Evolutionary conservation across 305 asterid species (phyloP).

Genomic region (Rubia balearica): DNA sequence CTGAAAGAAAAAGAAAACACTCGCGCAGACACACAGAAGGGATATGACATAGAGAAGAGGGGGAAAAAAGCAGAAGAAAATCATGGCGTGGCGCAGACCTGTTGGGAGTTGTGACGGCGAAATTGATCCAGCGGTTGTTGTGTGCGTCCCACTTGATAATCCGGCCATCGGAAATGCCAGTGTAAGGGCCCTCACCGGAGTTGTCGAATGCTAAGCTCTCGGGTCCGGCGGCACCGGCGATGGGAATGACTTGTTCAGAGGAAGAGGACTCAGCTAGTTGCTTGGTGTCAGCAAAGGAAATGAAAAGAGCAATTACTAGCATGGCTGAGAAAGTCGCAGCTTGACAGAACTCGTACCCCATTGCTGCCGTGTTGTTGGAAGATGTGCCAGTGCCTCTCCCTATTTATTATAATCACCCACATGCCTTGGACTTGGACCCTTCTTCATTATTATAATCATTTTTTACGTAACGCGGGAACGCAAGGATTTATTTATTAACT

Average conservation of each 20-base stretch:
- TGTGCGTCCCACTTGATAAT: background rate
- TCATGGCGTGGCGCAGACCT: background rate
- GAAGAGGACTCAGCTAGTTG: background rate
- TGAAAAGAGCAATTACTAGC: background rate
- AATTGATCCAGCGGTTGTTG: background rate
- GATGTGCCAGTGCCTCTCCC: background rate
- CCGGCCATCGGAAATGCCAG: conserved; percentile 11
- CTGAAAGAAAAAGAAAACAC: too few relatives aligned
- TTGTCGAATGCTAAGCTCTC: conserved; percentile 9
- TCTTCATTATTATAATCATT: background rate
- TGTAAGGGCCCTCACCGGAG: background rate
- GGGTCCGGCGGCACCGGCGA: background rate
- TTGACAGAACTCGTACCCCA: conserved; percentile 1
- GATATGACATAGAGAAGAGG: background rate
- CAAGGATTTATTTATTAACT: background rate
- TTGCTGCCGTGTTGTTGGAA: background rate
- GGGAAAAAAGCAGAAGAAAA: background rate
- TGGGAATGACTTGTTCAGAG: background rate
- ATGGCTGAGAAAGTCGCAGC: conserved; percentile 5
- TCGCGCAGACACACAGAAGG: background rate
- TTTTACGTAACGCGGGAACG: too few relatives aligned
- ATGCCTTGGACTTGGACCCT: background rate
- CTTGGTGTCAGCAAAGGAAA: background rate
- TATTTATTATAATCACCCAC: background rate
- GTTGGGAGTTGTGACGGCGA: conserved; percentile 7